Evolutionary conservation across 2,329 filamentous ascomycete species (phyloP).

Genomic region (Madurella fahalii): DNA sequence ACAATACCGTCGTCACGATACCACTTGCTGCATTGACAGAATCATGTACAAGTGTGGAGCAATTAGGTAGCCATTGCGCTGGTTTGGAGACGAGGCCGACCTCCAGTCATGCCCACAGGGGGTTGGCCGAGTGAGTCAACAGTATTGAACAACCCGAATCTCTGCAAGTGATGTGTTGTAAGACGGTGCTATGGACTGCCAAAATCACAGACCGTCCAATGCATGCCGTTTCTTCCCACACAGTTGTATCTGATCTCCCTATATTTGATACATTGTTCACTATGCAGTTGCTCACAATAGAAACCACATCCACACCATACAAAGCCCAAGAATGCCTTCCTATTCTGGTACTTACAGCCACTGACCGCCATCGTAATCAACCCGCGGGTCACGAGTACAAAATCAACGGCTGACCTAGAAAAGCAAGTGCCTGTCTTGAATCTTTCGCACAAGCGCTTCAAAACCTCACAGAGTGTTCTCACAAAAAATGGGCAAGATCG

Average conservation of each 20-base stretch:
- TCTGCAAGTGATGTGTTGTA: background rate
- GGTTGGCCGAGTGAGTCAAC: background rate
- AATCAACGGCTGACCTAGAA: background rate
- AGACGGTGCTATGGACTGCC: background rate
- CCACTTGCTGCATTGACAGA: background rate
- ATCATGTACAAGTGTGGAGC: too few relatives aligned
- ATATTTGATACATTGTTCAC: background rate
- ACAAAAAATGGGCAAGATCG: too few relatives aligned
- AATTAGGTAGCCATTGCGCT: too few relatives aligned
- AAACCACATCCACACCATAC: background rate
- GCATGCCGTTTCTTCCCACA: background rate
- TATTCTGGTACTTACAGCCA: background rate
- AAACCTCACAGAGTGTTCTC: too few relatives aligned
- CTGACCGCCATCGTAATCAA: background rate
- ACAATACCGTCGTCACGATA: background rate
- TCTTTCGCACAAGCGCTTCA: too few relatives aligned
- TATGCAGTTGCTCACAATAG: background rate
- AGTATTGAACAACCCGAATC: background rate
- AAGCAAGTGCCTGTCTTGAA: too few relatives aligned
- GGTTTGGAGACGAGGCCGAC: too few relatives aligned
- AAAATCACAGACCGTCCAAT: too few relatives aligned
- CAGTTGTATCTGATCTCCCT: background rate
- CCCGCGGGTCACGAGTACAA: background rate
- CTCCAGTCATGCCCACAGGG: background rate
- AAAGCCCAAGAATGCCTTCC: slow-evolving; percentile 1